Conservation (phyloP, 2,329 filamentous ascomycete species). For the Colletotrichum liaoningense region DNA sequence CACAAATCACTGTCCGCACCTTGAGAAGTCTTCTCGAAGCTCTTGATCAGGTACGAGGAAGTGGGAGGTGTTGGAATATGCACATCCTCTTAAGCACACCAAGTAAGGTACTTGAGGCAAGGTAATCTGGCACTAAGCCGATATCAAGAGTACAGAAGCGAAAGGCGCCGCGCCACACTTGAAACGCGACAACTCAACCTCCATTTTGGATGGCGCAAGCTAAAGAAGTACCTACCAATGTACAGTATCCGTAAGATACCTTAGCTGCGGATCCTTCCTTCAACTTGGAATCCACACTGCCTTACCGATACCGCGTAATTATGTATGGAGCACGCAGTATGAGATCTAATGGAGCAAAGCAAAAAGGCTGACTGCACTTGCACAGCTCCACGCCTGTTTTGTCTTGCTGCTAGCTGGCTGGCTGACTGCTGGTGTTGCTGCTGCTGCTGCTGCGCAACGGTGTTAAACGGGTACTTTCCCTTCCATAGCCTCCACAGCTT, state of each 20-base stretch:
- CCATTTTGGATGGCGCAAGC: neutral
- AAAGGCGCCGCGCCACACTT: slow-evolving; percentile 21
- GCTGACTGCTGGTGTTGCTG: neutral
- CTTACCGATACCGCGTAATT: too few relatives aligned
- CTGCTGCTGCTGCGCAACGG: slow-evolving; percentile 11
- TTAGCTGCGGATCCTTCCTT: neutral
- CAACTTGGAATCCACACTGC: neutral
- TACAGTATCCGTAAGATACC: neutral
- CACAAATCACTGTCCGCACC: neutral
- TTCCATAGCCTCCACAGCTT: neutral
- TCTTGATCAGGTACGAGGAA: neutral
- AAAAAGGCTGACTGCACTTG: neutral
- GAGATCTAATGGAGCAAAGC: neutral
- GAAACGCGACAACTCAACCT: slow-evolving; percentile 25
- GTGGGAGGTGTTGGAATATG: neutral
- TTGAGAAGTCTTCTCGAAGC: neutral
- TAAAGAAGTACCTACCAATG: neutral
- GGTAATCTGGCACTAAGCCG: neutral
- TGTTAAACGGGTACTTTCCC: neutral
- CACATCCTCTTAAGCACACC: neutral
- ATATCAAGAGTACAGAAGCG: neutral
- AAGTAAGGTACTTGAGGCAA: neutral
- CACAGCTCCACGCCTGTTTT: neutral
- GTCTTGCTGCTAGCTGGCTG: too few relatives aligned
- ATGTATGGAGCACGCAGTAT: too few relatives aligned